Base-by-base conservation (phyloP, 139 green algal species). In the Zygnema cylindricum region DNA sequence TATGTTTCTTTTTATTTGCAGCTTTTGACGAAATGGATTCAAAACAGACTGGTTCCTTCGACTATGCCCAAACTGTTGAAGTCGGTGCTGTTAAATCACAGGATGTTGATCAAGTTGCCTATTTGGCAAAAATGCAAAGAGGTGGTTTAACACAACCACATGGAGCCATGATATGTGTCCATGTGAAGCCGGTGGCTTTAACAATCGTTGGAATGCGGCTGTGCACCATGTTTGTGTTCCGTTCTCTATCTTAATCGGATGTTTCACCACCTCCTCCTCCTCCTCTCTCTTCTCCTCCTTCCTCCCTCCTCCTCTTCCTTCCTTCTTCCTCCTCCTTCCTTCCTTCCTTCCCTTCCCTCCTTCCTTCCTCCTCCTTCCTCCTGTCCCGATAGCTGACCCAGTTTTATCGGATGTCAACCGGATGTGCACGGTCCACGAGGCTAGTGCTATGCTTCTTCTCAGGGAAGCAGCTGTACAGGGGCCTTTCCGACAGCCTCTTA, bases 81-180 rank as follows among this genome's bases (percentile, higher is more conserved):
- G 71, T 79, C 11, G 3, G 7, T 43, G 16, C 36, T 25, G 11
- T 7, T 11, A 79, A 79, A 16, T 16, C 71, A 3, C 21, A 16
- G 71, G 71, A 79, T 7, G 38, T 79, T 11, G 71, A 79, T 41
- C 36, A 41, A 41, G 38, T 54, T 41, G 71, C 71, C 36, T 79
- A 79, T 43, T 43, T 79, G 71, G 36, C 36, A 16, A 41, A 43
- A 11, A 79, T 79, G 71, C 36, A 79, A 16, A 79, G 71, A 16
- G 71, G 7, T 3, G 71, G 71, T 3, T 16, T 79, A 7, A 79
- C 71, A 23, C 77, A 85, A 54, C 16, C 33, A 54, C 77, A 85
- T 54, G 77, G 77, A 16, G 77, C 57, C 36, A 85, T 69, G 36
- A 3, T 85, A n/a, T 43, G 54, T 7, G 77, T 85, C 11, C 36